Evolutionary conservation across 2,329 filamentous ascomycete genomes (phyloP).

Genomic region (Emmonsia crescens): DNA sequence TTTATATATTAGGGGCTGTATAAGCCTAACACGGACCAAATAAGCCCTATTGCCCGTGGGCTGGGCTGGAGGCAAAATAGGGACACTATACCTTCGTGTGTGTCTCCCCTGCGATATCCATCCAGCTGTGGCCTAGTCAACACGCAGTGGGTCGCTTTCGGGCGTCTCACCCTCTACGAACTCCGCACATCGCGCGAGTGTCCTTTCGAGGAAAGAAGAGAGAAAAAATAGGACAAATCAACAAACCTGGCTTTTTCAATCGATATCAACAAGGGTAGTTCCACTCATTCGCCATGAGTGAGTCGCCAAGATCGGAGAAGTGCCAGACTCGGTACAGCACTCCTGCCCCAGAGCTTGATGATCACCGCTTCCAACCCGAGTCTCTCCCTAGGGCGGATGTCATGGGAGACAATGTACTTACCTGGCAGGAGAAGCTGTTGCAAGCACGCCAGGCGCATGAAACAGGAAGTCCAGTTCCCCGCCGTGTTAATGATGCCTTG

Average conservation of each 20-base stretch:
- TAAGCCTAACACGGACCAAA: slow-evolving; percentile 17
- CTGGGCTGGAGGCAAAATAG: slow-evolving; percentile 33
- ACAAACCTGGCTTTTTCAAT: slow-evolving; percentile 1
- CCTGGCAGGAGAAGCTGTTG: background rate
- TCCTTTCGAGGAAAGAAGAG: background rate
- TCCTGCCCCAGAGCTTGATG: slow-evolving; percentile 60
- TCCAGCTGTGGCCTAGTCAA: slow-evolving; percentile 9
- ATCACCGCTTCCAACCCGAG: slow-evolving; percentile 56
- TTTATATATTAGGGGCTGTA: slow-evolving; percentile 5
- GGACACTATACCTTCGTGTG: slow-evolving; percentile 8
- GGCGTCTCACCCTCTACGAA: slow-evolving; percentile 6
- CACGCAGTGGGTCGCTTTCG: slow-evolving; percentile 8
- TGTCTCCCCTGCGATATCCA: slow-evolving; percentile 13
- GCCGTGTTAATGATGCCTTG: slow-evolving; percentile 39
- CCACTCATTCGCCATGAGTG: slow-evolving; percentile 30
- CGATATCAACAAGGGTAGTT: background rate
- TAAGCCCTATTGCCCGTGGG: slow-evolving; percentile 32
- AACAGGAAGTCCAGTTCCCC: slow-evolving; percentile 29
- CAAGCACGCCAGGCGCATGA: background rate
- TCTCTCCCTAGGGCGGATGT: slow-evolving; percentile 23
- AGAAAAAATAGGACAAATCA: background rate
- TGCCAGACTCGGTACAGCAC: slow-evolving; percentile 52
- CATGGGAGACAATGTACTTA: slow-evolving; percentile 37
- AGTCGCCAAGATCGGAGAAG: slow-evolving; percentile 54
- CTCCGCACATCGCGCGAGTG: background rate